Evolutionary conservation across 345 rosid species (phyloP).

Genomic region (Eutrema japonicum): DNA sequence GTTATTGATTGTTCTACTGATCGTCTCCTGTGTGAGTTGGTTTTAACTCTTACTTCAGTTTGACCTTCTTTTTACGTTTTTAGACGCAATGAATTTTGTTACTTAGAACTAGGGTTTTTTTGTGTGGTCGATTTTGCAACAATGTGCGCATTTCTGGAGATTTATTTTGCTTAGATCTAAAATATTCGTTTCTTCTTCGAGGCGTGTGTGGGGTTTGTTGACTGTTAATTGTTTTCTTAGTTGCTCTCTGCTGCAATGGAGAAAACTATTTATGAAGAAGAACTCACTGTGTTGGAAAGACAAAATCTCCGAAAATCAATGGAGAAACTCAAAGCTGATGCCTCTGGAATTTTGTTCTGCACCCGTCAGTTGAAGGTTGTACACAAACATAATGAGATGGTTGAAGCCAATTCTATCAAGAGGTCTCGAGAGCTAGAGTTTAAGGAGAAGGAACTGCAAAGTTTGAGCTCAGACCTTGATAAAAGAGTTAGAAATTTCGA

Average conservation of each 20-base stretch:
- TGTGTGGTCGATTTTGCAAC: background rate
- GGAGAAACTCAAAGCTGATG: conserved; percentile 13
- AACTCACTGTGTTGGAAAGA: background rate
- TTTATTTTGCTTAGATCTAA: background rate
- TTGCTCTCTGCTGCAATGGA: background rate
- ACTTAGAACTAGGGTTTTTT: too few relatives aligned
- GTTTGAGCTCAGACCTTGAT: conserved; percentile 14
- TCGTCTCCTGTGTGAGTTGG: too few relatives aligned
- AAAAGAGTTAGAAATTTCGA: background rate
- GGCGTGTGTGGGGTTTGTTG: too few relatives aligned
- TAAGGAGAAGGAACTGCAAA: conserved; percentile 27
- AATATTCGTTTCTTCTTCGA: too few relatives aligned
- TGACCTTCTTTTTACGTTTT: too few relatives aligned
- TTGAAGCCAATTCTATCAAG: conserved; percentile 6
- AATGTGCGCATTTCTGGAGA: background rate
- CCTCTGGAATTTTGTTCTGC: background rate
- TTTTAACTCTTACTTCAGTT: too few relatives aligned
- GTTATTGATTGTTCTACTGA: too few relatives aligned
- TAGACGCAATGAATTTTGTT: too few relatives aligned
- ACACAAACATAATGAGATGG: conserved; percentile 10
- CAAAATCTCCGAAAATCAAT: background rate
- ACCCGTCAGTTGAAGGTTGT: conserved; percentile 2
- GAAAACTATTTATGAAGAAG: conserved; percentile 14
- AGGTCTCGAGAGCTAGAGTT: conserved; percentile 9
- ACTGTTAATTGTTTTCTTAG: too few relatives aligned